A percentile compares a stretch with the other conserved stretches of the same genome.
Conservation (phyloP, 805 yeast species). For the Sugiyamaella lignohabitans region DNA sequence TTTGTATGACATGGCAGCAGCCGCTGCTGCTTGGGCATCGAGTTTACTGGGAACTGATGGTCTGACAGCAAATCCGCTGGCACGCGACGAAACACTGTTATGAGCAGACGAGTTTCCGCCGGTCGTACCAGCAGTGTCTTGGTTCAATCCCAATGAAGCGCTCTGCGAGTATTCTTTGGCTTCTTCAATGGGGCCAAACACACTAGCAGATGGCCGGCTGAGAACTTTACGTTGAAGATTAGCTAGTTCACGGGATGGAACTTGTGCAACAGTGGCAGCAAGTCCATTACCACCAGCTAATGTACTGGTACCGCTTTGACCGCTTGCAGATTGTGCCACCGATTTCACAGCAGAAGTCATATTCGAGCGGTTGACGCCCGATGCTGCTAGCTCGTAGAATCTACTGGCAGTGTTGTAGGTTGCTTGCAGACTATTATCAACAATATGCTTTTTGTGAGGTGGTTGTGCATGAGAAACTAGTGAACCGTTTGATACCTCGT, state of each 20-base stretch:
- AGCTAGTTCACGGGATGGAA: slow-evolving; percentile 35
- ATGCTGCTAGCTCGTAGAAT: slow-evolving; percentile 54
- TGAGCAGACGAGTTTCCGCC: too few relatives aligned
- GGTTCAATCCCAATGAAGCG: slow-evolving; percentile 5
- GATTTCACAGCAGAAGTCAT: slow-evolving; percentile 33
- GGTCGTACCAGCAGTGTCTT: slow-evolving; percentile 20
- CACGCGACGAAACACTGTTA: neutral
- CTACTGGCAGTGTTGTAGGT: slow-evolving; percentile 8
- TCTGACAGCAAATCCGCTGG: neutral
- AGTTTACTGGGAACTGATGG: slow-evolving; percentile 23
- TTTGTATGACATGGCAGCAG: neutral
- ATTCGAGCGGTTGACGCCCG: slow-evolving; percentile 48
- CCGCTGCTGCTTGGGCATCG: slow-evolving; percentile 8
- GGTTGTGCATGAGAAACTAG: neutral
- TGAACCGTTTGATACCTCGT: neutral
- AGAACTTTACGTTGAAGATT: slow-evolving; percentile 37
- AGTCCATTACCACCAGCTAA: slow-evolving; percentile 21
- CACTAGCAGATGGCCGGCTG: slow-evolving; percentile 7
- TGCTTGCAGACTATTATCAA: neutral
- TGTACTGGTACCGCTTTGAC: slow-evolving; percentile 17
- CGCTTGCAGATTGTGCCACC: slow-evolving; percentile 28
- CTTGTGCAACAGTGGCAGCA: slow-evolving; percentile 27
- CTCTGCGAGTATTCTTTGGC: neutral
- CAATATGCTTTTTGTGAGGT: neutral
- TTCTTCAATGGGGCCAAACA: neutral